Conservation (phyloP, 495 filamentous ascomycete genomes). For the Chaetomium cochliodes region DNA sequence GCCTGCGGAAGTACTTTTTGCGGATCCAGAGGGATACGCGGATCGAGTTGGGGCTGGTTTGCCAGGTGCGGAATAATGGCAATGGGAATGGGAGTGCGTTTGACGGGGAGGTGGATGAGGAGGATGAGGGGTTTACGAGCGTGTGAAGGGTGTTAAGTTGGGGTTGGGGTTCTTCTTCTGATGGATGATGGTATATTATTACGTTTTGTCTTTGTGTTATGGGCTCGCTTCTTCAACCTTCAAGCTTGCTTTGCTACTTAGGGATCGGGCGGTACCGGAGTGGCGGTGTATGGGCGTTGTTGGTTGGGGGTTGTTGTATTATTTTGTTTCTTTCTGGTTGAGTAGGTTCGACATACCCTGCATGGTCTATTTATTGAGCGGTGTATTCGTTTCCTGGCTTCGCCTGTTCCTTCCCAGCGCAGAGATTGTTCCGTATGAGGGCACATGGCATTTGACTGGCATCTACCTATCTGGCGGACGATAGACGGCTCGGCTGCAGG, state of each 20-base stretch:
- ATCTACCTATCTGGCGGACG: too few relatives aligned
- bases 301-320: not conserved
- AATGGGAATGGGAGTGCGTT: not conserved
- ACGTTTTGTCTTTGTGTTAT: not conserved
- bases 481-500: not conserved
- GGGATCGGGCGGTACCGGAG: not conserved
- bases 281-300: conserved; percentile 2
- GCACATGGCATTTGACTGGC: not conserved
- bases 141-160: conserved; percentile 30
- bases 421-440: conserved; percentile 19
- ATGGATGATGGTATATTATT: conserved; percentile 6
- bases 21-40: conserved; percentile 79
- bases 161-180: not conserved
- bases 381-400: conserved; percentile 2
- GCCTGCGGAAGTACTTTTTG: conserved; percentile 79
- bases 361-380: conserved; percentile 15
- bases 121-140: conserved; percentile 41
- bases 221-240: not conserved
- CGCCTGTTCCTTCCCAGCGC: conserved; percentile 3
- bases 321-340: not conserved
- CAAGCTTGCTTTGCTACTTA: not conserved
- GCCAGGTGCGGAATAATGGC: conserved; percentile 10
- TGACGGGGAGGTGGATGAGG: conserved; percentile 26
- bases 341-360: conserved; percentile 23
- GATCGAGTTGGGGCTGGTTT: conserved; percentile 49